These are phyloP conservation scores for Pyricularia grisea DNA, from an alignment of 2,329 filamentous ascomycete genomes.

Conservation along the genomic window DNA sequence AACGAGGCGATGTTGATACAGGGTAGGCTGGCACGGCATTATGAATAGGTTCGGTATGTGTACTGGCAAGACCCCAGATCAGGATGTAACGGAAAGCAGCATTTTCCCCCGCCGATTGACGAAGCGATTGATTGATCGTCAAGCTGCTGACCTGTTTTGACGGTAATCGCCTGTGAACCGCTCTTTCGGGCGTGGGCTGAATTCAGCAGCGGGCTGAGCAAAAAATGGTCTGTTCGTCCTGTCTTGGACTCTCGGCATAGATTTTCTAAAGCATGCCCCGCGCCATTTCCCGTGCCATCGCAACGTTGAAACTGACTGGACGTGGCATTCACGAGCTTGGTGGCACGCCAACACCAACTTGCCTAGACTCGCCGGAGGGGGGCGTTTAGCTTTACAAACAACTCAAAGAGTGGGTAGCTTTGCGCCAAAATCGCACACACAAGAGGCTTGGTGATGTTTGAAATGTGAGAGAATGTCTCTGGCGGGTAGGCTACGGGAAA, in stretches of 20 bases:
- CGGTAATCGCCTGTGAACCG: neutral
- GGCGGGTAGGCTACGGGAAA: neutral
- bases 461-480: neutral
- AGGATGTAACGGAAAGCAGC: neutral
- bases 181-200: neutral
- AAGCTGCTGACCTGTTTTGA: neutral
- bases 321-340: neutral
- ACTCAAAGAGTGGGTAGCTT: neutral
- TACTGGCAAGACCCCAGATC: neutral
- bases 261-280: neutral
- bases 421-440: neutral
- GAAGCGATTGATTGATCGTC: neutral
- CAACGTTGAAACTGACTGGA: neutral
- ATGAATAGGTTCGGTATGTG: neutral
- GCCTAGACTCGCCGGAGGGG: neutral
- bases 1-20: neutral
- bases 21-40: neutral
- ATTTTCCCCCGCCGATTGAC: neutral
- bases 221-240: neutral
- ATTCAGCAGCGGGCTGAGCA: neutral
- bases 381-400: neutral
- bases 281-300: neutral
- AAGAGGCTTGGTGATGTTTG: neutral
- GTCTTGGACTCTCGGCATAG: neutral
- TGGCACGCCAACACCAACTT: neutral